Conservation (phyloP, 345 rosid genomes). For the Capsella bursapastoris region DNA sequence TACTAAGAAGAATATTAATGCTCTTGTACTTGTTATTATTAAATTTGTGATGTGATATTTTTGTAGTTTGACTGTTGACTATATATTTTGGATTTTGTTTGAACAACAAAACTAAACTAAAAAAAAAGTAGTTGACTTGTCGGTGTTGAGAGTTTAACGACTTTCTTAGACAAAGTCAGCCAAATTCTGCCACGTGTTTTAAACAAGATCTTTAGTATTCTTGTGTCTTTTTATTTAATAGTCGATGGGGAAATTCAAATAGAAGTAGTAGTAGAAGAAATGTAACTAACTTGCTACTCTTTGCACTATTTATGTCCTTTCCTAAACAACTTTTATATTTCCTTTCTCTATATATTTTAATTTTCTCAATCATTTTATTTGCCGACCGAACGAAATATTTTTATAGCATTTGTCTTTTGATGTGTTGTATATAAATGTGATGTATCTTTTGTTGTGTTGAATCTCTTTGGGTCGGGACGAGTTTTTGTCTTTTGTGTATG, state of each 20-base stretch:
- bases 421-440: neutral
- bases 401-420: neutral
- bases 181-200: conserved; percentile 29
- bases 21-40: neutral
- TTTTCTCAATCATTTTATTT: neutral
- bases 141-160: conserved; percentile 25
- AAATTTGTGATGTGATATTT: conserved; percentile 20
- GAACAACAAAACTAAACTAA: neutral
- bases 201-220: conserved; percentile 11
- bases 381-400: neutral
- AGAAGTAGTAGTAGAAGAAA: neutral
- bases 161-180: conserved; percentile 23
- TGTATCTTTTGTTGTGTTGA: neutral
- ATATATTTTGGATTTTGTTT: conserved; percentile 19
- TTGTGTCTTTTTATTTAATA: neutral
- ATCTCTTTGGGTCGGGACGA: neutral
- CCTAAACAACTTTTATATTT: neutral
- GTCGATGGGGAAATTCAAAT: conserved; percentile 26
- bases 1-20: neutral
- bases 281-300: neutral
- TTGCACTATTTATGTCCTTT: neutral
- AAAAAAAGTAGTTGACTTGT: conserved; percentile 34
- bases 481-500: neutral
- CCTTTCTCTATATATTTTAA: neutral
- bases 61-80: conserved; percentile 37